A percentile compares a stretch with the other conserved stretches of the same genome.
phyloP scores from a whole-genome alignment of 164 flowering plant species.

The Vitis vinifera region DNA sequence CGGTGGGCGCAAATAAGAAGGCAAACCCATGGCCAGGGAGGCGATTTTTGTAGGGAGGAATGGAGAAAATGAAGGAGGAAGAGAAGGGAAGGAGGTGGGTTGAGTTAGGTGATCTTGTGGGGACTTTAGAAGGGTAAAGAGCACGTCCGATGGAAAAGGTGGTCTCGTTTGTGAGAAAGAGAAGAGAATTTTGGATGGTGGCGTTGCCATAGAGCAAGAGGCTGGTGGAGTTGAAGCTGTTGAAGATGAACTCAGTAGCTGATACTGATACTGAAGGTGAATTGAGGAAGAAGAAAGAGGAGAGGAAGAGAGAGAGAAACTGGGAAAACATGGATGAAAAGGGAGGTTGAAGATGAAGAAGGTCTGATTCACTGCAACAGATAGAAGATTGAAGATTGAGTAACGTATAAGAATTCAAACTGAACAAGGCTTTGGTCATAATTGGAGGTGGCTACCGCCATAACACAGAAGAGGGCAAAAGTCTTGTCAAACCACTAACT shows the following conservation, averaged over 20 bases:
- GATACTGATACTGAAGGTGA: neutral
- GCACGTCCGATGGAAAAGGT: slow-evolving; percentile 52
- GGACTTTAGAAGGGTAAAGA: slow-evolving; percentile 42
- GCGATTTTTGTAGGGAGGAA: slow-evolving; percentile 14
- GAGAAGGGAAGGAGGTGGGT: slow-evolving; percentile 45
- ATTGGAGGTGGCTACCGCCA: too few relatives aligned
- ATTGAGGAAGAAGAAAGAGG: slow-evolving; percentile 6
- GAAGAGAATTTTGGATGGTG: slow-evolving; percentile 31
- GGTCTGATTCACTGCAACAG: too few relatives aligned
- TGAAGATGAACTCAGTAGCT: slow-evolving; percentile 52
- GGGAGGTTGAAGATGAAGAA: too few relatives aligned
- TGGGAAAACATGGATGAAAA: too few relatives aligned
- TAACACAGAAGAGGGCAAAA: too few relatives aligned
- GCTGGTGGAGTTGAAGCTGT: slow-evolving; percentile 43
- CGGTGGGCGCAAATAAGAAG: slow-evolving; percentile 30
- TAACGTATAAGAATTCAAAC: too few relatives aligned
- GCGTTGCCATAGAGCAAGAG: slow-evolving; percentile 44
- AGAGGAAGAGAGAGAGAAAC: neutral
- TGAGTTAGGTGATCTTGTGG: slow-evolving; percentile 36
- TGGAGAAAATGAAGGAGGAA: slow-evolving; percentile 45
- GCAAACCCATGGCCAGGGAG: slow-evolving; percentile 38
- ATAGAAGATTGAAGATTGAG: too few relatives aligned
- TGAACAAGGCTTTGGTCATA: too few relatives aligned
- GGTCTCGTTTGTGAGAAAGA: slow-evolving; percentile 44
- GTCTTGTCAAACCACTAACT: too few relatives aligned